Evolutionary conservation across 371 early-diverging fungal species (phyloP), one percentile per base, ranked within the genome.

Genomic region (Dinochytrium kinnereticum): DNA sequence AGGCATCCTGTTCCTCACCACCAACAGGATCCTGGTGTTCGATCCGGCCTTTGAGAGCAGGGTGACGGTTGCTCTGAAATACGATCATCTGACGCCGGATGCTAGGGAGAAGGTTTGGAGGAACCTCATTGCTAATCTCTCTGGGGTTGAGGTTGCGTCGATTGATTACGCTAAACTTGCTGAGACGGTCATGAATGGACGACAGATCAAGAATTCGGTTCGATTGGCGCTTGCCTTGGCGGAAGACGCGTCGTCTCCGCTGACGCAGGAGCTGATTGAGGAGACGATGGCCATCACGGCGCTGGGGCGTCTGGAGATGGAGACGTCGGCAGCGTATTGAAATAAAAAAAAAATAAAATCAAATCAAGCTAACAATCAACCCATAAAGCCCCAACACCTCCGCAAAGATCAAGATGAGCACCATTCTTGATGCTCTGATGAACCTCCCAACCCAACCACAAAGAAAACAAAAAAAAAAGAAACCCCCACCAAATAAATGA

Each of bases 1-100:
- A 19, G 87, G 87, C 2, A 85, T 87, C 53, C 73, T 87, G 31
- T 87, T 87, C 73, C 74, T 87, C 49, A 87, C 87, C 15, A 85
- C 87, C 0, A 87, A 87, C 67, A 66, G 87, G n/a, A 85, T 84
- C n/a, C 50, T 50, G 31, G 72, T 76, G 51, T 87, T 87, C 71
- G 87, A 87, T 51, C 82, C 81, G 39, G 87, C 87, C 5, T 80
- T 87, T 51, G 81, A 87, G 73, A 64, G 66, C 31, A 59, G 87
- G 24, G 80, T 87, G 38, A 85, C 86, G 10, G 76, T 87, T 5
- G 84, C 87, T n/a, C 66, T 87, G 38, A 64, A 74, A 69, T 87
- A 86, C 75, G 75, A 82, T 17, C 73, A 78, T 1, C 72, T 87
- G 49, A 72, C 57, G 30, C 65, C 61, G 0, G 37, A 30, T n/a